Conservation (phyloP, 768 basidiomycete genomes). For the Gloeopeniophorella convolvens region DNA sequence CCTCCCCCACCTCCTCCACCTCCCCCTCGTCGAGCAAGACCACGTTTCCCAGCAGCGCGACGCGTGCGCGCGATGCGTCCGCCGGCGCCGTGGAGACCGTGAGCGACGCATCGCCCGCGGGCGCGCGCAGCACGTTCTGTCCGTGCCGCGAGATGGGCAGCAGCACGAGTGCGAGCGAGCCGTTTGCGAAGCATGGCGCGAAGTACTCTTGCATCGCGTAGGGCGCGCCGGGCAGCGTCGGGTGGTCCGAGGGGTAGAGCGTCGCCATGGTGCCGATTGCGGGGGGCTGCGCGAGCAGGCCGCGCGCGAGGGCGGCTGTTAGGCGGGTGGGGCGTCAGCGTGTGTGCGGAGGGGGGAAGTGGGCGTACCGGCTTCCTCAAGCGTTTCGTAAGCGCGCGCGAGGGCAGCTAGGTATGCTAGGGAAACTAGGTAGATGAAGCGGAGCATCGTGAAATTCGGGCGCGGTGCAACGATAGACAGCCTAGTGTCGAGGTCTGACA, state of each 20-base stretch:
- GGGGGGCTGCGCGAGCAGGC: too few species aligned
- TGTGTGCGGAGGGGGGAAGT: too few species aligned
- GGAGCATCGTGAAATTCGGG: too few species aligned
- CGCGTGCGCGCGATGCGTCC: slow-evolving; percentile 39
- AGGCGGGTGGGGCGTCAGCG: too few species aligned
- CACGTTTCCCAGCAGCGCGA: slow-evolving; percentile 44
- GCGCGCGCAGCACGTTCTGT: slow-evolving; percentile 40
- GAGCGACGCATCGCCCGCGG: slow-evolving; percentile 38
- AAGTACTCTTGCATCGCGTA: slow-evolving; percentile 51
- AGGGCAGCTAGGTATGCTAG: too few species aligned
- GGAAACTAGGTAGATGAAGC: too few species aligned
- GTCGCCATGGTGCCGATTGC: slow-evolving; percentile 50
- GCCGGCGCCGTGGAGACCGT: slow-evolving; percentile 36
- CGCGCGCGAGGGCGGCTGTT: too few species aligned
- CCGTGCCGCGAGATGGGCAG: slow-evolving; percentile 50
- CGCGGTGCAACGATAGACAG: too few species aligned
- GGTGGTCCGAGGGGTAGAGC: slow-evolving; percentile 37
- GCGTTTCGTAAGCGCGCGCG: too few species aligned
- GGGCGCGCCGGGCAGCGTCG: slow-evolving; percentile 36
- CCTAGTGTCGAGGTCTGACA: too few species aligned
- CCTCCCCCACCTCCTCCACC: slow-evolving; percentile 25
- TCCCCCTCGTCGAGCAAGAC: too few species aligned
- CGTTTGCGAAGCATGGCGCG: slow-evolving; percentile 46
- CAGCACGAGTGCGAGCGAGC: slow-evolving; percentile 46
- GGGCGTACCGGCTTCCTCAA: too few species aligned